Conservation (phyloP, 2,329 filamentous ascomycete genomes). For the Alternaria infectoria region DNA sequence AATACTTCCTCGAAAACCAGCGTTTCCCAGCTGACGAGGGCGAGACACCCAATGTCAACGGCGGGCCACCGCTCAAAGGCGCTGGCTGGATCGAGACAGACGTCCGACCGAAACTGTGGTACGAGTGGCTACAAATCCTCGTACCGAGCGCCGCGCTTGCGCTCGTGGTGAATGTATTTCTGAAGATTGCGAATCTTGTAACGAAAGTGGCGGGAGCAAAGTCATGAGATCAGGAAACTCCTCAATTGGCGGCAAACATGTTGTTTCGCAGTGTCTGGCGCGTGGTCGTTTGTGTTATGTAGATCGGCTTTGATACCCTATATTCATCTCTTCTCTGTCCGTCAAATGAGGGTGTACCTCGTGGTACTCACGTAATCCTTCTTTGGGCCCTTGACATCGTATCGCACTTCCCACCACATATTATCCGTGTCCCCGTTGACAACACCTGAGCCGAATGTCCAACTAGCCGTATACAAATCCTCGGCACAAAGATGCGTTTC, state of each 20-base stretch:
- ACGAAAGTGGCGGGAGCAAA: slow-evolving; percentile 17
- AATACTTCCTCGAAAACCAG: slow-evolving; percentile 74
- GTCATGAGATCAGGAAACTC: not conserved
- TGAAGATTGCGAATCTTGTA: slow-evolving; percentile 32
- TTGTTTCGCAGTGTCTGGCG: not conserved
- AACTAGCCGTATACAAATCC: slow-evolving; percentile 74
- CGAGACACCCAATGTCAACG: slow-evolving; percentile 22
- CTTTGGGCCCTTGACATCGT: slow-evolving; percentile 49
- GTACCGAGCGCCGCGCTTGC: slow-evolving; percentile 46
- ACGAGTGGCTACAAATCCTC: slow-evolving; percentile 55
- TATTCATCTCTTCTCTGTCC: slow-evolving; percentile 1
- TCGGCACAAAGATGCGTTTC: slow-evolving; percentile 73
- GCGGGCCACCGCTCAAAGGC: slow-evolving; percentile 34
- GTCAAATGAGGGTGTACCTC: slow-evolving; percentile 27
- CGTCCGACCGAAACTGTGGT: slow-evolving; percentile 47
- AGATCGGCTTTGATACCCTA: slow-evolving; percentile 23
- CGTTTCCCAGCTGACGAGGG: slow-evolving; percentile 75
- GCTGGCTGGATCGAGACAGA: slow-evolving; percentile 57
- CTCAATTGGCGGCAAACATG: not conserved
- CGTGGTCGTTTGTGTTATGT: slow-evolving; percentile 3
- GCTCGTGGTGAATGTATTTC: slow-evolving; percentile 44
- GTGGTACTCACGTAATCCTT: slow-evolving; percentile 51
- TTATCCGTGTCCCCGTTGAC: slow-evolving; percentile 1
- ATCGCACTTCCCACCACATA: slow-evolving; percentile 45
- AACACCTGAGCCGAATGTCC: slow-evolving; percentile 65